Percentiles rank a stretch among this genome's conserved stretches.
Conservation (phyloP, 192 early-diverging fungal genomes). For the Cladochytrium replicatum region DNA sequence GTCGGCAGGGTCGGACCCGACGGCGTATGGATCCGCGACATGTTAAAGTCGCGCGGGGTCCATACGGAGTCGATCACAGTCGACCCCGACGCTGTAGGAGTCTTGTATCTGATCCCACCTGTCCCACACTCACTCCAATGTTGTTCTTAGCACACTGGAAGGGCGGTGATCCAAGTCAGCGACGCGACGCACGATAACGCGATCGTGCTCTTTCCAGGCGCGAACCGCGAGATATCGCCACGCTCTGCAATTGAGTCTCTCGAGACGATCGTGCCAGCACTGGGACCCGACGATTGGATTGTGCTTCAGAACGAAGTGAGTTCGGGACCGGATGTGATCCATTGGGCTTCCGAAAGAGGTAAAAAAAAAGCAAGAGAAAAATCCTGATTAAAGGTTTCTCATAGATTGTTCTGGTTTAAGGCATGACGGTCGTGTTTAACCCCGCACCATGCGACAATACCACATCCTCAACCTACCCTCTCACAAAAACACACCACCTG, state of each 20-base stretch:
- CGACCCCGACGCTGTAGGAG: conserved; percentile 19
- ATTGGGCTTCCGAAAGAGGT: conserved; percentile 6
- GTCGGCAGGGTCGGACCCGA: conserved; percentile 78
- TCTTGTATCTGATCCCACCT: not conserved
- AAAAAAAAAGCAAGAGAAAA: not conserved
- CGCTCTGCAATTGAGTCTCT: conserved; percentile 7
- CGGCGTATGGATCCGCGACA: conserved; percentile 62
- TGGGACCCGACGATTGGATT: conserved; percentile 60
- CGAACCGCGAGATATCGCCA: conserved; percentile 47
- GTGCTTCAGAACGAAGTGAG: conserved; percentile 84
- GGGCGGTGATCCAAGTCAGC: conserved; percentile 80
- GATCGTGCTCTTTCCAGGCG: conserved; percentile 74
- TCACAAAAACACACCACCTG: too few species aligned
- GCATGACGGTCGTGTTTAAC: conserved; percentile 70
- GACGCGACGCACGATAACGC: conserved; percentile 64
- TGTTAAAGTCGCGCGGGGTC: conserved; percentile 54
- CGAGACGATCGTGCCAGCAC: conserved; percentile 37
- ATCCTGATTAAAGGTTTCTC: not conserved
- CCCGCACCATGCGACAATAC: conserved; percentile 84
- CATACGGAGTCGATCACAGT: conserved; percentile 50
- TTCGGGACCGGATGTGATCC: conserved; percentile 9
- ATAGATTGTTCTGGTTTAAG: conserved; percentile 12
- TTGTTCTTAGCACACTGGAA: conserved; percentile 60
- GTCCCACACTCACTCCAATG: conserved; percentile 1
- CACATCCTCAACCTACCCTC: too few species aligned